Base-by-base conservation (phyloP, 768 basidiomycete genomes). In the Sistotremastrum suecicum region DNA sequence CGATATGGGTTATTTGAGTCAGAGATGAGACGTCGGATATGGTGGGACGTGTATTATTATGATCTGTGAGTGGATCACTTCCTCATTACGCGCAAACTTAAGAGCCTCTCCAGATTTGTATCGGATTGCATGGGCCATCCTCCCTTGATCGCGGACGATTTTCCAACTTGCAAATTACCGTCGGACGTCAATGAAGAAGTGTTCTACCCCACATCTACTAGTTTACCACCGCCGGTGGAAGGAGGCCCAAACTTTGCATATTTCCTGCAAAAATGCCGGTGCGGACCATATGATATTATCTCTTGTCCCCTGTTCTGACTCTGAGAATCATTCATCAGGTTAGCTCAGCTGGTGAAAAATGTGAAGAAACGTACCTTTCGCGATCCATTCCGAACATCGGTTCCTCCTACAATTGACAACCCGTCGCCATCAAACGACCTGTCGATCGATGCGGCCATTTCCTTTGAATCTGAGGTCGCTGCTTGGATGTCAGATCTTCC, bases 1-100 rank as follows among this genome's bases (percentile, higher is more conserved):
- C 69, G 58, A 53, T 73, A 70, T 52, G 65, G 52, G 39, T 58
- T 73, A 2, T 75, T 71, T 40, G 69, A 76, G 41, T 70, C 69
- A 7, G 72, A 75, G 58, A 61, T 67, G 42, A 61, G 76, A 45
- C 59, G 74, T 47, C 61, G 77, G 50, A 59, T 83, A 5, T 85
- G 85, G 82, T 88, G 85, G 85, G 80, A 83, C 44, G 67, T 85
- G 7, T 71, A 76, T 56, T 83, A 74, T 60, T 85, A 78, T 58
- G 86, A 88, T 58, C 56, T 80, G 85, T 86, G 58, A 53, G 81
- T 72, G 5, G n/a, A 37, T 48, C 40, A 45, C 11, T 32, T 32
- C 5, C 37, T 36, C 39, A 20, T 42, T 39, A 37, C 43, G 36
- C 45, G 43, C 28, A 35, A 7, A 35, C 42, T 30, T 30, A 4